Conservation (phyloP, 1,284 basidiomycete genomes). For the Rhodotorula sp. region DNA sequence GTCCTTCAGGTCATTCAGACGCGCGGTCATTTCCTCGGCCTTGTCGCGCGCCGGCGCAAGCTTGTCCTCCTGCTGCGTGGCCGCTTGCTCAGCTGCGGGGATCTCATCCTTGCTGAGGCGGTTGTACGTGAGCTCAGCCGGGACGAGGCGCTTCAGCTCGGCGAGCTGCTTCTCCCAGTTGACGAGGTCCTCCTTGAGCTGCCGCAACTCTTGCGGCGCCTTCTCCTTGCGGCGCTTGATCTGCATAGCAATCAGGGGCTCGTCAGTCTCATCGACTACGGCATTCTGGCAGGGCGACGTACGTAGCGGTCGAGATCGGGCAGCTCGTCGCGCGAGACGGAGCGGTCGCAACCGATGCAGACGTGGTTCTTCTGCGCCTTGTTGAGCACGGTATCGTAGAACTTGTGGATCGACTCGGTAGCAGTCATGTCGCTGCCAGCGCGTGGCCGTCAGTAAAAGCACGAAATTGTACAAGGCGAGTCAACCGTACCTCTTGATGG, state of each 20-base stretch:
- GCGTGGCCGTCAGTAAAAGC: not conserved
- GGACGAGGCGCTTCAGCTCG: conserved; percentile 62
- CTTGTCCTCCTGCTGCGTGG: conserved; percentile 37
- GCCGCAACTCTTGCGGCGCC: conserved; percentile 44
- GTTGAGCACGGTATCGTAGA: conserved; percentile 67
- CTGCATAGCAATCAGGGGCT: not conserved
- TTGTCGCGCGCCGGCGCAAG: conserved; percentile 27
- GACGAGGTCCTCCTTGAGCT: conserved; percentile 58
- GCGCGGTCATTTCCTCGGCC: conserved; percentile 34
- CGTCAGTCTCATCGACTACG: not conserved
- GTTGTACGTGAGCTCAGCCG: conserved; percentile 52
- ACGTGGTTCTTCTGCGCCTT: conserved; percentile 65
- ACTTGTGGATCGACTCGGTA: conserved; percentile 51
- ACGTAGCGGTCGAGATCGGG: conserved; percentile 49
- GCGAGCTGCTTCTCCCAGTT: conserved; percentile 66
- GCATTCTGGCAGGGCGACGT: not conserved
- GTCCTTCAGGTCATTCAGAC: conserved; percentile 62
- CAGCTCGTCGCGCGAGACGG: conserved; percentile 64
- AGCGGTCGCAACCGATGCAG: conserved; percentile 76
- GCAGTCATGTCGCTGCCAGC: conserved; percentile 47
- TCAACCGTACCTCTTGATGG: not conserved
- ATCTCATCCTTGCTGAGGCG: conserved; percentile 65
- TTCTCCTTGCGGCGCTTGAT: conserved; percentile 34
- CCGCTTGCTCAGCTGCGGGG: conserved; percentile 53
- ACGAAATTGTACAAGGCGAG: fast-evolving